Base-by-base conservation (phyloP, 1,284 basidiomycete species). In the Psilocybe mexicana region DNA sequence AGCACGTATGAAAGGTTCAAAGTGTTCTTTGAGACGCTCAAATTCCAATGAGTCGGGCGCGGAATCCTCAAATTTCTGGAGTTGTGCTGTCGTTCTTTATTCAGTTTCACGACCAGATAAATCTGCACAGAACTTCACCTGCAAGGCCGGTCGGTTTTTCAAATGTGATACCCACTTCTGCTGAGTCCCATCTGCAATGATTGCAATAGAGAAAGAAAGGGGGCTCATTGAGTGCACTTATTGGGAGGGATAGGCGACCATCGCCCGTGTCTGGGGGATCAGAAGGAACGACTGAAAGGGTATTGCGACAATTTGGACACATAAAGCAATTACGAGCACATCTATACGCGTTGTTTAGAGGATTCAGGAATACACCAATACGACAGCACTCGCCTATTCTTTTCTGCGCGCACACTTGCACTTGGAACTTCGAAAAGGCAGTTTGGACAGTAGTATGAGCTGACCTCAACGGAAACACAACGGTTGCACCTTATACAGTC, bases 401-500 rank as follows among this genome's bases (percentile, higher is more conserved):
- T 96, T 74, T 99, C 96, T 6, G 89, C 93, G 61, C 96, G 84
- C 6, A 99, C 95, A 68, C 93, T 96, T 2, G 97, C 95, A 67
- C 90, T 93, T 0, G 96, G 97, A 3, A 99, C 96, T 68, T 99
- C 97, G 72, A 99, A 99, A n/a, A 98, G 80, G 72, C 97, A 99
- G 72, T 96, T 96, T 24, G 97, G 97, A 70, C 97, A 99, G 72
- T 93, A 98, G 74, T 98, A 98, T 54, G 92, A 93, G 69, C 93
- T 93, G 69, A 98, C 90, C 81, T 99, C 97, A 52, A 93, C 78
- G 3, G 88, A 85, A 6, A 97, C 92, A 67, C 97, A 99, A 63
- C 88, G 84, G 69, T 96, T 91, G 70, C 97, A 99, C 55, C 95
- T 80, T 43, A 99, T 85, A 1, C 91, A 88, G 72, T 98, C 95